phyloP scores from a whole-genome alignment of 495 filamentous ascomycete genomes.

The Hyphodiscus hymeniophilus region DNA sequence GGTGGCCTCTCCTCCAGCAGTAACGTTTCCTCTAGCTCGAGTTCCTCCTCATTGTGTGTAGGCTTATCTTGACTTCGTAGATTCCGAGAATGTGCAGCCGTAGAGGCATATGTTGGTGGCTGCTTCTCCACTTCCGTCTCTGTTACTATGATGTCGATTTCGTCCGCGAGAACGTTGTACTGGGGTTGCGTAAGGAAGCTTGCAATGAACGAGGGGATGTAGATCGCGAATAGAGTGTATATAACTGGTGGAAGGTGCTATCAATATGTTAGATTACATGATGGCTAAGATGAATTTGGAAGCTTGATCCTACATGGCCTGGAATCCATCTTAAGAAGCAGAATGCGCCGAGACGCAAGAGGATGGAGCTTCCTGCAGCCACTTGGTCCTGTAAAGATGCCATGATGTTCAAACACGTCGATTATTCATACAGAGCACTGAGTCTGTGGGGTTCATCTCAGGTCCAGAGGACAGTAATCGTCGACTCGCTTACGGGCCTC shows the following conservation, averaged over 20 bases:
- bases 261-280: not conserved
- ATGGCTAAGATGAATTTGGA: not conserved
- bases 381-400: slow-evolving; percentile 17
- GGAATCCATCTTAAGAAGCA: slow-evolving; percentile 84
- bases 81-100: slow-evolving; percentile 25
- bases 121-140: slow-evolving; percentile 34
- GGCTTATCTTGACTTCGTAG: slow-evolving; percentile 22
- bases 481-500: no score
- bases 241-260: slow-evolving; percentile 57
- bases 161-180: slow-evolving; percentile 50
- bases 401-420: no score
- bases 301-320: slow-evolving; percentile 19
- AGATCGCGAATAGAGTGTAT: slow-evolving; percentile 63
- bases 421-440: no score
- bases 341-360: slow-evolving; percentile 53
- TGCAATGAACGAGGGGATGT: slow-evolving; percentile 58
- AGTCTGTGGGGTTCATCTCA: no score
- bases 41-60: slow-evolving; percentile 32
- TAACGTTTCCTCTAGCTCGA: slow-evolving; percentile 44
- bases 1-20: slow-evolving; percentile 30
- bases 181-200: slow-evolving; percentile 47
- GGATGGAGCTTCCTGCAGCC: slow-evolving; percentile 43
- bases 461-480: no score
- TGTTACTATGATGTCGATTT: slow-evolving; percentile 50
- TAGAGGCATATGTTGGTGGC: slow-evolving; percentile 12